phyloP scores from a whole-genome alignment of 208 protist species.

The Crithidia sp. region DNA sequence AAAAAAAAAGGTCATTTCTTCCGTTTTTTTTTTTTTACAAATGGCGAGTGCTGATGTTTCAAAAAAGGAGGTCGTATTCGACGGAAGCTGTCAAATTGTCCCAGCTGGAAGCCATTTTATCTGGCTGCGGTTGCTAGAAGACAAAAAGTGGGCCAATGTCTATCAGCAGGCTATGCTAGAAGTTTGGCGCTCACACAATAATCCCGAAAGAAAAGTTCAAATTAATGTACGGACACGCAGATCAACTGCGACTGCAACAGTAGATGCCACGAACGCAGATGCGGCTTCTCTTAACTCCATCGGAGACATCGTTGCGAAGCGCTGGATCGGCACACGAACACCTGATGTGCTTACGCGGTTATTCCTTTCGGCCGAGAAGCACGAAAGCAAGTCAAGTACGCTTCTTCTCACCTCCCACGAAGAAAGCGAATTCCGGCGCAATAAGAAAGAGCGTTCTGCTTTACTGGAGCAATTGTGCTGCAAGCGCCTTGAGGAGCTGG shows the following conservation, averaged over 20 bases:
- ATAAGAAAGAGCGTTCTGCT: constrained; percentile 52
- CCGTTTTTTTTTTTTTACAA: constrained; percentile 11
- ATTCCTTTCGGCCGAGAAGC: constrained; percentile 63
- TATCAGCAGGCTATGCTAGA: constrained; percentile 47
- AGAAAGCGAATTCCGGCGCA: constrained; percentile 48
- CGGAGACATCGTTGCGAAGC: constrained; percentile 66
- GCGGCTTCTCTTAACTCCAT: constrained; percentile 31
- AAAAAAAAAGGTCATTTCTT: neutral
- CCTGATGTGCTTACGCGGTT: constrained; percentile 73
- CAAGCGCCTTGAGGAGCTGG: constrained; percentile 32
- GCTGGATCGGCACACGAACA: constrained; percentile 66
- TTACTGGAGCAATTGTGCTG: constrained; percentile 51
- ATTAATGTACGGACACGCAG: constrained; percentile 25
- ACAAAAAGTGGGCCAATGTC: constrained; percentile 53
- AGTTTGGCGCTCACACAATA: constrained; percentile 45
- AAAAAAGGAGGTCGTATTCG: constrained; percentile 12
- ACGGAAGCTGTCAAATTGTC: constrained; percentile 42
- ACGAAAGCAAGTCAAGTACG: constrained; percentile 37
- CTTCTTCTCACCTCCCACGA: constrained; percentile 57
- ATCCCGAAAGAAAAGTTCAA: constrained; percentile 22
- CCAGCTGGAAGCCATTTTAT: constrained; percentile 53
- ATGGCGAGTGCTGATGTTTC: constrained; percentile 18
- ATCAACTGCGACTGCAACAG: neutral
- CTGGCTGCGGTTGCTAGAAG: constrained; percentile 58
- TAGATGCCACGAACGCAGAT: neutral